Evolutionary conservation across 2,329 filamentous ascomycete species (phyloP).

Genomic region (Talaromyces verruculosus): DNA sequence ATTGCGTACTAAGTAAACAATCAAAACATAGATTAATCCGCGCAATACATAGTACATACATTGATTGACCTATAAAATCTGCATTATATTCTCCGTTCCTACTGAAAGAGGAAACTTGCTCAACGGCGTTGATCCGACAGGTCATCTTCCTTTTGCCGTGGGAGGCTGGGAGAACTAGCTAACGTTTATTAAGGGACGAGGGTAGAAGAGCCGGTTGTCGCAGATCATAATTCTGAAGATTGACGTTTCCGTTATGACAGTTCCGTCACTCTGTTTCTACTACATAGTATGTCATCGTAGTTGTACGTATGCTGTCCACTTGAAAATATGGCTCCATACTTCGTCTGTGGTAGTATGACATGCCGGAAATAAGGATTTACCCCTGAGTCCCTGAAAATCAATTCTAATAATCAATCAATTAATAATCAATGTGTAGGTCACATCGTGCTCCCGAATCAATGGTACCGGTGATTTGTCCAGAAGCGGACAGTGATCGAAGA

Average conservation of each 20-base stretch:
- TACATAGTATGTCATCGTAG: too few species aligned
- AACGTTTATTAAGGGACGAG: background rate
- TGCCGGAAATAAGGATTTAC: background rate
- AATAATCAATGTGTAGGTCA: background rate
- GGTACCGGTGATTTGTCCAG: conserved; percentile 5
- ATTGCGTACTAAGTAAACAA: background rate
- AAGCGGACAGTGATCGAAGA: conserved; percentile 2
- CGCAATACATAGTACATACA: background rate
- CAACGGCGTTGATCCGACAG: background rate
- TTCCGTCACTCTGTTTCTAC: too few species aligned
- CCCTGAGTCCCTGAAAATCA: conserved; percentile 7
- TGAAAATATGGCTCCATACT: background rate
- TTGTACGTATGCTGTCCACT: too few species aligned
- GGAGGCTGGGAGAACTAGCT: background rate
- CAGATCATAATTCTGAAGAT: background rate
- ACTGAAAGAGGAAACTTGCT: background rate
- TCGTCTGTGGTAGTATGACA: background rate
- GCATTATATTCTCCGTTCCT: background rate
- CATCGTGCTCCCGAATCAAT: conserved; percentile 6
- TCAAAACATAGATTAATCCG: background rate
- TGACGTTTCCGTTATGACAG: background rate
- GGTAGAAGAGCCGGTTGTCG: background rate
- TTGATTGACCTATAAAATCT: background rate
- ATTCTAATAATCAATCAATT: background rate
- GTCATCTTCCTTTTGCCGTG: background rate